Evolutionary conservation across 2,329 filamentous ascomycete genomes (phyloP).

Genomic region (Orbilia javanica): DNA sequence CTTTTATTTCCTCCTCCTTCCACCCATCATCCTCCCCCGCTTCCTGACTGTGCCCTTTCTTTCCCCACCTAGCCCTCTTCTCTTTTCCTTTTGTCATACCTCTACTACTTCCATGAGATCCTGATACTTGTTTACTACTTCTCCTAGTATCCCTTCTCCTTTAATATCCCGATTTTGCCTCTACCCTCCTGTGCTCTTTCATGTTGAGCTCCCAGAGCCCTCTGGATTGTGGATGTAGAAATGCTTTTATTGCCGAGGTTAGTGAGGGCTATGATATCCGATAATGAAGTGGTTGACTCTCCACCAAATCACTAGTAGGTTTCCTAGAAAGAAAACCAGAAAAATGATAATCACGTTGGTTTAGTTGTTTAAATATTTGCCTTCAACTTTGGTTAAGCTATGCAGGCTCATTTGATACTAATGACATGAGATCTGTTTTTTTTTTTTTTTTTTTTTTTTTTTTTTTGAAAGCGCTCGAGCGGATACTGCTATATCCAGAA

Average conservation of each 20-base stretch:
- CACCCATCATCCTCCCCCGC: neutral
- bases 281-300: slow-evolving; percentile 4
- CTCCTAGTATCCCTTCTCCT: slow-evolving; percentile 5
- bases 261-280: slow-evolving; percentile 3
- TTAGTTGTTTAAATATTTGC: neutral
- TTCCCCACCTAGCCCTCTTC: neutral
- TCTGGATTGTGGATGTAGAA: slow-evolving; percentile 5
- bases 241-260: neutral
- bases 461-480: too few species aligned
- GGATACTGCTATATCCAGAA: neutral
- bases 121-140: neutral
- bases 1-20: neutral
- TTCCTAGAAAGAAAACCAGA: too few species aligned
- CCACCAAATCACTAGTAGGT: neutral
- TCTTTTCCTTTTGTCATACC: too few species aligned
- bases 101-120: neutral
- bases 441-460: too few species aligned
- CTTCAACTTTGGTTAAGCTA: neutral
- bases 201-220: neutral
- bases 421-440: too few species aligned
- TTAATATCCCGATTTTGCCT: slow-evolving; percentile 28
- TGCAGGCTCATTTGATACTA: too few species aligned
- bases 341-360: neutral
- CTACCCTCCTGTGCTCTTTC: neutral
- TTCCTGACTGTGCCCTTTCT: neutral